Percentiles rank a stretch among this genome's conserved stretches.
Conservation (phyloP, 345 rosid genomes). For the Salix brachista region DNA sequence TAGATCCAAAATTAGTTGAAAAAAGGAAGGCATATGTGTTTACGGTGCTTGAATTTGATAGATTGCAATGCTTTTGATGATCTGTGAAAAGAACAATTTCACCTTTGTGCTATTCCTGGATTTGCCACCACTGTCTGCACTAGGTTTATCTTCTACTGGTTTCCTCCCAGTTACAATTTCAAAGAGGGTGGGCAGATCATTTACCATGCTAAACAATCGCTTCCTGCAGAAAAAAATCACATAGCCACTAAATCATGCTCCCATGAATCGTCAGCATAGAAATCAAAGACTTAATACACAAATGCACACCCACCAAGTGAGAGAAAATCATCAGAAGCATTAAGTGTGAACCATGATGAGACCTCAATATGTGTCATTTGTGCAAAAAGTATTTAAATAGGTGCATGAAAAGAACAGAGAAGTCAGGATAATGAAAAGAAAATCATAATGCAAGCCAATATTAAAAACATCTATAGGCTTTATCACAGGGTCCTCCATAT, state of each 20-base stretch:
- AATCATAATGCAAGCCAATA: not conserved
- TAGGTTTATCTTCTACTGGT: slow-evolving; percentile 51
- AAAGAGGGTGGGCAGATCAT: slow-evolving; percentile 67
- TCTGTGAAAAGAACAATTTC: not conserved
- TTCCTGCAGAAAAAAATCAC: slow-evolving; percentile 38
- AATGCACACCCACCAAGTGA: not conserved
- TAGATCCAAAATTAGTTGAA: not conserved
- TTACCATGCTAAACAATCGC: slow-evolving; percentile 64
- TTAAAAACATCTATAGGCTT: not conserved
- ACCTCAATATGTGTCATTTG: not conserved
- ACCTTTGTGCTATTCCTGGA: slow-evolving; percentile 72
- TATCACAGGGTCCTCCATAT: not conserved
- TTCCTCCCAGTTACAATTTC: slow-evolving; percentile 65
- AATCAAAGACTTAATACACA: not conserved
- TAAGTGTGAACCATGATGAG: not conserved
- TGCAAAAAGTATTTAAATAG: not conserved
- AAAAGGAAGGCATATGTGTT: not conserved
- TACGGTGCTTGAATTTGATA: not conserved
- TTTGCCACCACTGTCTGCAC: slow-evolving; percentile 62
- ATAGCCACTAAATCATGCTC: not conserved
- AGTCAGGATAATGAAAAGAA: not conserved
- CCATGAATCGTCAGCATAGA: not conserved
- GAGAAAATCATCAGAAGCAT: not conserved
- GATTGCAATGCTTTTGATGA: not conserved
- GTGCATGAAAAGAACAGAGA: not conserved